Percentiles rank a stretch among this genome's conserved stretches.
Evolutionary conservation across 352 stramenopile genomes (phyloP).

Genomic region (Blastocystis sp.): DNA sequence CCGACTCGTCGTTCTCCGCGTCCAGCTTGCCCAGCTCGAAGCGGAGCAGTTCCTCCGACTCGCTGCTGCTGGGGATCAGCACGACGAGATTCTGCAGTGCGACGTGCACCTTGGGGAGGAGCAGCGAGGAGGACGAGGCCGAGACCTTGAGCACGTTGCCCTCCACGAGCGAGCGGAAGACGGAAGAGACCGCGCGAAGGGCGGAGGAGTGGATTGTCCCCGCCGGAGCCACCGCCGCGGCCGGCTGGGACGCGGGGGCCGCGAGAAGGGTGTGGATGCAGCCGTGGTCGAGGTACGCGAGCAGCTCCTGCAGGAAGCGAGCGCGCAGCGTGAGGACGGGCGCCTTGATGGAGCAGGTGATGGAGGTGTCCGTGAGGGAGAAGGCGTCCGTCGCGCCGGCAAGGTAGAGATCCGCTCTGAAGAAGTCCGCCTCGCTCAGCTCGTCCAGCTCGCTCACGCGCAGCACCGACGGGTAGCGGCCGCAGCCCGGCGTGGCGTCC

Average conservation of each 20-base stretch:
- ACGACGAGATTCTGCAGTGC: constrained; percentile 66
- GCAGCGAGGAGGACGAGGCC: not conserved
- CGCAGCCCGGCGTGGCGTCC: constrained; percentile 1
- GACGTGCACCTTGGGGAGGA: constrained; percentile 41
- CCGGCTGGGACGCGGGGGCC: not conserved
- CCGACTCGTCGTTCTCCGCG: not conserved
- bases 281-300: constrained; percentile 30
- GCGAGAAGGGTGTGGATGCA: not conserved
- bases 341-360: constrained; percentile 4
- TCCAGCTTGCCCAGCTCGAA: constrained; percentile 61
- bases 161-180: constrained; percentile 27
- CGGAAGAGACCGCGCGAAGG: not conserved
- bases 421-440: not conserved
- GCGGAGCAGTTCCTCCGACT: constrained; percentile 13
- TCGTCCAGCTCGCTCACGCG: not conserved
- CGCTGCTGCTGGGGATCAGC: constrained; percentile 4
- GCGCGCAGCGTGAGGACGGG: constrained; percentile 35
- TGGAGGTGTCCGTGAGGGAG: constrained; percentile 17
- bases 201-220: not conserved
- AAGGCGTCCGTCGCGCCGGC: not conserved
- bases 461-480: not conserved
- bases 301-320: constrained; percentile 49
- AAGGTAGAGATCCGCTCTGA: constrained; percentile 23
- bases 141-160: not conserved
- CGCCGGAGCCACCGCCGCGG: not conserved